These are phyloP conservation scores for Pelargonium fulgidum DNA, from an alignment of 441 rosid species.

Conservation along the genomic window DNA sequence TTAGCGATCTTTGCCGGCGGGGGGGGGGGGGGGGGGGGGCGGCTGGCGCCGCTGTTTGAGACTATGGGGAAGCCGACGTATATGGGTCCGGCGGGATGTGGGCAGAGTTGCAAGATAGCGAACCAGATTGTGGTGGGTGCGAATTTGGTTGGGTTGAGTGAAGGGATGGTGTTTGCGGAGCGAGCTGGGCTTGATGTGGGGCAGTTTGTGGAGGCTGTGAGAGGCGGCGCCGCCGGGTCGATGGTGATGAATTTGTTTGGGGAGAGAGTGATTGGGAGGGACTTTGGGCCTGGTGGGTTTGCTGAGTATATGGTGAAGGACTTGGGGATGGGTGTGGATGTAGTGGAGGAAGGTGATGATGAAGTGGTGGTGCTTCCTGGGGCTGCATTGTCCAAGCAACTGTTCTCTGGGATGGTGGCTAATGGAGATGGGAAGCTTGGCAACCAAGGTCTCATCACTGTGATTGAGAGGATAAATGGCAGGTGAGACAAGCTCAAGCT, in stretches of 20 bases:
- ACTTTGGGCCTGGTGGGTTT: constrained; percentile 58
- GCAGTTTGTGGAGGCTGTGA: constrained; percentile 41
- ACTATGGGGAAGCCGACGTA: constrained; percentile 51
- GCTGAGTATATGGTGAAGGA: constrained; percentile 84
- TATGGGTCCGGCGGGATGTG: constrained; percentile 68
- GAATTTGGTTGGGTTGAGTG: constrained; percentile 64
- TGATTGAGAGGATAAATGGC: constrained; percentile 55
- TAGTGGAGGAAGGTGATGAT: constrained; percentile 40
- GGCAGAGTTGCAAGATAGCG: constrained; percentile 72
- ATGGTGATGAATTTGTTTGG: constrained; percentile 67
- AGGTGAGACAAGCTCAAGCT: constrained; percentile 23
- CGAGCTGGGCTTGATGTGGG: constrained; percentile 49
- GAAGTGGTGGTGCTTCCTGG: constrained; percentile 46
- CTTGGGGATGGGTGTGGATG: constrained; percentile 63
- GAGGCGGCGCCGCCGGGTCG: constrained; percentile 60
- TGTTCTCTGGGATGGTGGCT: constrained; percentile 70
- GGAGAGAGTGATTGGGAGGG: constrained; percentile 51
- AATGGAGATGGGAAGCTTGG: constrained; percentile 74
- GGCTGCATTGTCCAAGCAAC: constrained; percentile 58
- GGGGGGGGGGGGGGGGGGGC: constrained; percentile 42
- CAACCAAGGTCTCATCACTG: constrained; percentile 60
- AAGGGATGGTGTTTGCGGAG: constrained; percentile 63
- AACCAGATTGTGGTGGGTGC: constrained; percentile 67
- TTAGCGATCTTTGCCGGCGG: constrained; percentile 65
- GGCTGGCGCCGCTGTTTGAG: constrained; percentile 52